Conservation (phyloP, 352 stramenopile species). For the Globisporangium paddicum region DNA sequence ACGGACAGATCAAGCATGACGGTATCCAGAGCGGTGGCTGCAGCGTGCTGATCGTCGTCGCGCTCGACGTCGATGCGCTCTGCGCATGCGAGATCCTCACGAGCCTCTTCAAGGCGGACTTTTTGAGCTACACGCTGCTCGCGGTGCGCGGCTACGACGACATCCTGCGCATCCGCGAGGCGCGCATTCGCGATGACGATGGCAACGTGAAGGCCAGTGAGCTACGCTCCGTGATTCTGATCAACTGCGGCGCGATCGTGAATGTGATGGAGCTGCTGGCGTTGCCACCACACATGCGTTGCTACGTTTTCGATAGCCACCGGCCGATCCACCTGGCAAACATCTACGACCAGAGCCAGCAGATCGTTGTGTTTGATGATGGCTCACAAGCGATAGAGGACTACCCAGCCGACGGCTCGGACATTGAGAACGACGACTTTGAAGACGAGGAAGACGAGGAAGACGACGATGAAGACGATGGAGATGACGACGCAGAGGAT, state of each 20-base stretch:
- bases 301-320: slow-evolving; percentile 96
- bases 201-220: slow-evolving; percentile 38
- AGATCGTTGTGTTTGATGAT: slow-evolving; percentile 83
- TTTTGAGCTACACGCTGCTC: slow-evolving; percentile 71
- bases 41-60: slow-evolving; percentile 92
- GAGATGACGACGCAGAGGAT: slow-evolving; percentile 44
- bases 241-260: slow-evolving; percentile 94
- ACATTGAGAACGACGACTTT: slow-evolving; percentile 56
- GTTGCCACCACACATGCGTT: slow-evolving; percentile 56
- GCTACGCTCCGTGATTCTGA: slow-evolving; percentile 89
- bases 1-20: slow-evolving; percentile 78
- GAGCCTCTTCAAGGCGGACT: slow-evolving; percentile 60
- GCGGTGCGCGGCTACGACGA: slow-evolving; percentile 84
- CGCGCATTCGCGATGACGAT: slow-evolving; percentile 50
- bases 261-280: slow-evolving; percentile 88
- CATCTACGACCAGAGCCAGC: slow-evolving; percentile 86
- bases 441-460: slow-evolving; percentile 66
- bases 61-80: slow-evolving; percentile 93
- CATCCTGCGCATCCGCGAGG: slow-evolving; percentile 68
- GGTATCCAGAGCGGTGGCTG: slow-evolving; percentile 61
- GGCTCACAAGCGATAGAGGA: slow-evolving; percentile 61
- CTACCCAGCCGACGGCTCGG: slow-evolving; percentile 79
- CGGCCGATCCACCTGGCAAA: slow-evolving; percentile 96
- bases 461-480: slow-evolving; percentile 46
- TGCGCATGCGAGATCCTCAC: slow-evolving; percentile 94